These are phyloP conservation scores for Alternaria hordeiaustralica DNA, from an alignment of 2,329 filamentous ascomycete species.

Conservation along the genomic window DNA sequence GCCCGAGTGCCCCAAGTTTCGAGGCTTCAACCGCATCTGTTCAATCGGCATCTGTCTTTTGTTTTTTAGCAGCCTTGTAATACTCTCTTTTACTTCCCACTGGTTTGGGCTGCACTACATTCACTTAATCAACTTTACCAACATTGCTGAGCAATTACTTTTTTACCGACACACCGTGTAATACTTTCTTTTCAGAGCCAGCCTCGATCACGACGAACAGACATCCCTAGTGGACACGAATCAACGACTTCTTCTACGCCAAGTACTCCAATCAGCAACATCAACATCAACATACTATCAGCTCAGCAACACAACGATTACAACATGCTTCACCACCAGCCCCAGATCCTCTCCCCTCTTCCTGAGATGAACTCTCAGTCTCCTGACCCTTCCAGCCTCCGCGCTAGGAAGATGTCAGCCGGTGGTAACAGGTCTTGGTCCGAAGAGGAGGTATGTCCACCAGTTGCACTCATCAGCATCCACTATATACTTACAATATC, in stretches of 20 bases:
- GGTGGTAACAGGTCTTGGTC: constrained; percentile 83
- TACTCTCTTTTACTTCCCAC: constrained; percentile 60
- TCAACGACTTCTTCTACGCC: constrained; percentile 22
- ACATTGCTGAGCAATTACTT: constrained; percentile 15
- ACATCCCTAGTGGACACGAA: constrained; percentile 34
- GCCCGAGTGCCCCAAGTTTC: constrained; percentile 45
- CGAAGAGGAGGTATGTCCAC: constrained; percentile 74
- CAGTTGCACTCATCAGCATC: neutral
- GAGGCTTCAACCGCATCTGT: constrained; percentile 48
- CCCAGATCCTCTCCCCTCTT: constrained; percentile 48
- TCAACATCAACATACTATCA: constrained; percentile 3
- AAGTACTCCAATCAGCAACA: constrained; percentile 45
- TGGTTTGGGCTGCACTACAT: constrained; percentile 62
- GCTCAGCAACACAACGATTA: neutral
- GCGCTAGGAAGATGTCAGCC: constrained; percentile 72
- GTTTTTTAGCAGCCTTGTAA: constrained; percentile 51
- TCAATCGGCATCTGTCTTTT: constrained; percentile 49
- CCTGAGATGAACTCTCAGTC: constrained; percentile 45
- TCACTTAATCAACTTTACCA: constrained; percentile 51
- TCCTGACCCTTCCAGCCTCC: constrained; percentile 57
- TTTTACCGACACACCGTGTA: constrained; percentile 39
- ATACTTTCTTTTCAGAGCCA: constrained; percentile 49
- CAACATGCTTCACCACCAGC: constrained; percentile 49
- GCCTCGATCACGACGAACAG: constrained; percentile 57
- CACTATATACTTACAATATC: constrained; percentile 23